Percentiles rank a stretch among this genome's conserved stretches.
Conservation (phyloP, 768 basidiomycete genomes). For the Hericium coralloides region DNA sequence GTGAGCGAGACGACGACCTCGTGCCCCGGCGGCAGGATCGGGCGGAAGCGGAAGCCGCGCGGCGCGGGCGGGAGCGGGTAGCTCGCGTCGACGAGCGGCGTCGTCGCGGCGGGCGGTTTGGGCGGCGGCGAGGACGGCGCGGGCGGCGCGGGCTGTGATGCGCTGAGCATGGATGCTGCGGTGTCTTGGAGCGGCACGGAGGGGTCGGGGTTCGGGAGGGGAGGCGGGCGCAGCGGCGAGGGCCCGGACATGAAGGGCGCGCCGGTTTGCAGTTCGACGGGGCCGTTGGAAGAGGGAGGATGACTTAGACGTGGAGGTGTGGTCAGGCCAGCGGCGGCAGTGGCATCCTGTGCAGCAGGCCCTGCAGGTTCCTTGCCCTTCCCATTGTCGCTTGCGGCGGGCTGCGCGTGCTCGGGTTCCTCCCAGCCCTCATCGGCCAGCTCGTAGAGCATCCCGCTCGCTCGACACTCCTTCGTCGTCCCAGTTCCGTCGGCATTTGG, state of each 20-base stretch:
- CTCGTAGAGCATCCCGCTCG: conserved; percentile 70
- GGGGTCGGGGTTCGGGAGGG: conserved; percentile 23
- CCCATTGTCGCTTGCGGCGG: conserved; percentile 20
- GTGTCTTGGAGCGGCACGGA: conserved; percentile 15
- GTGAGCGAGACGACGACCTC: conserved; percentile 64
- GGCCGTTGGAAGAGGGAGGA: not conserved
- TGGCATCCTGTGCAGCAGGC: conserved; percentile 2
- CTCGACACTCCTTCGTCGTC: conserved; percentile 48
- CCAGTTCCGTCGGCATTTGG: conserved; percentile 30
- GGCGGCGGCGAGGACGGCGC: not conserved
- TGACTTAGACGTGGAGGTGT: not conserved
- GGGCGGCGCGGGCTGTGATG: conserved; percentile 3
- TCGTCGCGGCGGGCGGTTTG: conserved; percentile 11
- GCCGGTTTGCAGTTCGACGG: conserved; percentile 10
- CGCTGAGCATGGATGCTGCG: conserved; percentile 6
- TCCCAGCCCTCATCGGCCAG: conserved; percentile 71
- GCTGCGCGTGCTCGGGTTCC: conserved; percentile 14
- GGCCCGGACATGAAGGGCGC: conserved; percentile 21
- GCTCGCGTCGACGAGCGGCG: conserved; percentile 23
- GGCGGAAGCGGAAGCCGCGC: conserved; percentile 57
- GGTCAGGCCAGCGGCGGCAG: conserved; percentile 2
- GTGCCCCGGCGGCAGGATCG: conserved; percentile 49
- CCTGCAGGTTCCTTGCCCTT: conserved; percentile 16
- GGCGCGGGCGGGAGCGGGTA: conserved; percentile 56
- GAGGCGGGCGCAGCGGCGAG: conserved; percentile 24